Evolutionary conservation across 2,329 filamentous ascomycete species (phyloP).

Genomic region (Xylariaceae sp.): DNA sequence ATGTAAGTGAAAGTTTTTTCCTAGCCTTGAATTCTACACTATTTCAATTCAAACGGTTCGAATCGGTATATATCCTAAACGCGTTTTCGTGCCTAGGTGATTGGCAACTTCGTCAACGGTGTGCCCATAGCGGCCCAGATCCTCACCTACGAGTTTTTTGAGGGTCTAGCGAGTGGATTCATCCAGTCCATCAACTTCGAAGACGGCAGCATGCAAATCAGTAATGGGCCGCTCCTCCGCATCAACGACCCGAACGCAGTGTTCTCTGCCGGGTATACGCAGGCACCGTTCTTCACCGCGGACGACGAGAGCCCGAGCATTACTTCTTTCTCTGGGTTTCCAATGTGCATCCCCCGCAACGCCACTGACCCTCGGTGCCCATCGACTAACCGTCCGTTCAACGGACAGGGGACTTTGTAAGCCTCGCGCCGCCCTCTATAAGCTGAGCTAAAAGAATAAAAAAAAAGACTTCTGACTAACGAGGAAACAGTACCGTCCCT

Average conservation of each 20-base stretch:
- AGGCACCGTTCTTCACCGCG: conserved; percentile 52
- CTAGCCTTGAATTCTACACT: neutral
- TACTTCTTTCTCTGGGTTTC: conserved; percentile 56
- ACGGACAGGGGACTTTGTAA: conserved; percentile 45
- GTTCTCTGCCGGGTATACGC: conserved; percentile 48
- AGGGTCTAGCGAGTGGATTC: conserved; percentile 46
- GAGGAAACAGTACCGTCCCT: conserved; percentile 39
- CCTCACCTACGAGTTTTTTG: conserved; percentile 44
- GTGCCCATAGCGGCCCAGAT: conserved; percentile 44
- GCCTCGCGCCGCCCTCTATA: neutral
- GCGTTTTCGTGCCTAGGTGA: conserved; percentile 36
- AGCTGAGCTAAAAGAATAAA: neutral
- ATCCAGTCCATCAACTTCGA: conserved; percentile 45
- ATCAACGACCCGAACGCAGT: conserved; percentile 55
- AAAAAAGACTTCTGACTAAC: neutral
- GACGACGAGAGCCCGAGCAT: conserved; percentile 57
- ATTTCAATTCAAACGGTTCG: neutral
- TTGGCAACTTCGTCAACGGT: conserved; percentile 47
- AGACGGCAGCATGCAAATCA: conserved; percentile 45
- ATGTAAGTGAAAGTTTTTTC: conserved; percentile 33
- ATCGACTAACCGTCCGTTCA: conserved; percentile 43
- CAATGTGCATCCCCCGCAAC: conserved; percentile 58
- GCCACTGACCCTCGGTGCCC: conserved; percentile 46
- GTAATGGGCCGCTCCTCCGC: conserved; percentile 43
- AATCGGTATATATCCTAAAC: neutral